Conservation (phyloP, 345 rosid species). For the Barbarea vulgaris region DNA sequence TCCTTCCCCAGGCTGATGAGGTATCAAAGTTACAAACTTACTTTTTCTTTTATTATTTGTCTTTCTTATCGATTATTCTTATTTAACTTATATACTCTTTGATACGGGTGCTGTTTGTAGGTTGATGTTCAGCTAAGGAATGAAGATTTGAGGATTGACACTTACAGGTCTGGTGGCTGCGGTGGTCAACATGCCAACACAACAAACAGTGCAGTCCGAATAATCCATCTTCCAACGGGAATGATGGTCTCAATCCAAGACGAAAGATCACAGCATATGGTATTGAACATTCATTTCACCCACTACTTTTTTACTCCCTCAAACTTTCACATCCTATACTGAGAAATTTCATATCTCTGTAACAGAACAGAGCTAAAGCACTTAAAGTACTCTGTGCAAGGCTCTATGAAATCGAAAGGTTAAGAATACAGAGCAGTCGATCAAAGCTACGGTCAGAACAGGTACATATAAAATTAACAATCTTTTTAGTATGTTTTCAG, state of each 20-base stretch:
- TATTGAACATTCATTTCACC: conserved; percentile 33
- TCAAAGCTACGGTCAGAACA: conserved; percentile 87
- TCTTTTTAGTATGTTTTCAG: neutral
- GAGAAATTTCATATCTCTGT: neutral
- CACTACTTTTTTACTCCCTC: neutral
- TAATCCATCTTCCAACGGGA: conserved; percentile 80
- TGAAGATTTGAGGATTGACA: conserved; percentile 90
- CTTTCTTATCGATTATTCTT: neutral
- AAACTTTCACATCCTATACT: neutral
- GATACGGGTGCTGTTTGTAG: conserved; percentile 45
- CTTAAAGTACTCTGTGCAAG: conserved; percentile 87
- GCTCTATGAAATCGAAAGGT: conserved; percentile 92
- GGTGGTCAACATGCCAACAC: conserved; percentile 96
- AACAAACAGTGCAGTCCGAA: conserved; percentile 91
- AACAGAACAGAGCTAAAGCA: conserved; percentile 90
- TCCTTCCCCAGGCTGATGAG: conserved; percentile 99
- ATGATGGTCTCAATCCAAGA: conserved; percentile 89
- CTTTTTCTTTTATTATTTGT: neutral
- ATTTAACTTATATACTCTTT: neutral
- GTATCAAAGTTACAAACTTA: conserved; percentile 40
- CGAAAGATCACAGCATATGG: conserved; percentile 98
- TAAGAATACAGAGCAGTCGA: conserved; percentile 64
- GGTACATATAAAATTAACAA: conserved; percentile 44
- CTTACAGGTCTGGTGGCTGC: conserved; percentile 89
- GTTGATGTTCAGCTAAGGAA: conserved; percentile 89